phyloP scores from a whole-genome alignment of 2,329 filamentous ascomycete species.

The Cadophora sp. region DNA sequence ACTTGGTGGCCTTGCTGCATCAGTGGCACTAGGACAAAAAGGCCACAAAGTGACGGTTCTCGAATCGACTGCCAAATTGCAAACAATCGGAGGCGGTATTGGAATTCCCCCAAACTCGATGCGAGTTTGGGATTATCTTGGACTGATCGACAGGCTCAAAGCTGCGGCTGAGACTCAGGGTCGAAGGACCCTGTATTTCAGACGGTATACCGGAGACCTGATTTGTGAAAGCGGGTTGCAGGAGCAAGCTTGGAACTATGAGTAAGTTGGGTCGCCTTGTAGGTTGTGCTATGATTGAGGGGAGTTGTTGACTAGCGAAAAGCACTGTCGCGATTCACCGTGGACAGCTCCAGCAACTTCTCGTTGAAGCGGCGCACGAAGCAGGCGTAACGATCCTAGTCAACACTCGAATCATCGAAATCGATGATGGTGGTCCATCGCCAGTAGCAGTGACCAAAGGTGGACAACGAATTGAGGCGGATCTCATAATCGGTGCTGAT shows the following conservation, averaged over 20 bases:
- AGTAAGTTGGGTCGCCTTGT: conserved; percentile 7
- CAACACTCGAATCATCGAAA: conserved; percentile 13
- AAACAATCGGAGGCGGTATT: conserved; percentile 26
- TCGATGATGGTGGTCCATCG: conserved; percentile 20
- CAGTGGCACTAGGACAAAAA: conserved; percentile 41
- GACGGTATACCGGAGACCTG: conserved; percentile 23
- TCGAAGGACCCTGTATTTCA: neutral
- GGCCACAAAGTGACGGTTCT: conserved; percentile 41
- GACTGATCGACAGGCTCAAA: conserved; percentile 12
- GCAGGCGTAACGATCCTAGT: conserved; percentile 12
- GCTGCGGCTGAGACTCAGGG: conserved; percentile 16
- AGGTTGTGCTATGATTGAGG: neutral
- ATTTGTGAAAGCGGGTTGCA: conserved; percentile 10
- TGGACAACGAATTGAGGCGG: conserved; percentile 17
- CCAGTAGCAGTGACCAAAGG: conserved; percentile 20
- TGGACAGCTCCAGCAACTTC: conserved; percentile 18
- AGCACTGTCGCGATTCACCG: conserved; percentile 21
- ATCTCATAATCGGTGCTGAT: conserved; percentile 24
- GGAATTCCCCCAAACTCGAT: conserved; percentile 23
- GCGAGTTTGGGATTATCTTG: conserved; percentile 20
- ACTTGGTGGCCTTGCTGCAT: conserved; percentile 44
- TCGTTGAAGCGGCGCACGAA: conserved; percentile 20
- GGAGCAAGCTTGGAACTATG: conserved; percentile 17
- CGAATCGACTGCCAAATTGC: conserved; percentile 31
- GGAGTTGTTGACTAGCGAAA: neutral